Evolutionary conservation across 768 basidiomycete species (phyloP).

Genomic region (Boletellus sp.): DNA sequence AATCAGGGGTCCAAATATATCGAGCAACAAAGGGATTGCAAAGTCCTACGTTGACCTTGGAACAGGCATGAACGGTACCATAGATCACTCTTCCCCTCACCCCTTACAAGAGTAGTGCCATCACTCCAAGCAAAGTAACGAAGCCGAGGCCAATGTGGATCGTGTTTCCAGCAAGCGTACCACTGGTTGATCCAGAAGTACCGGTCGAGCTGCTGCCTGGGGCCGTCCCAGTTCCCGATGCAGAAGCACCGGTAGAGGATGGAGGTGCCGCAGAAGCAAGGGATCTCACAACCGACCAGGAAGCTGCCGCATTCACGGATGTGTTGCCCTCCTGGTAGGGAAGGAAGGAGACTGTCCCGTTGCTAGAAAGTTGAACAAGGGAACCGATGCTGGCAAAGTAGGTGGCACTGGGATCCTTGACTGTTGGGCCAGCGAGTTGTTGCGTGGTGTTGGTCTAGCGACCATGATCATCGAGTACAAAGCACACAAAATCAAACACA

Average conservation of each 20-base stretch:
- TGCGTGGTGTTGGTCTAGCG: conserved; percentile 61
- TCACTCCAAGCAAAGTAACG: conserved; percentile 11
- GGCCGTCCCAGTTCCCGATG: conserved; percentile 18
- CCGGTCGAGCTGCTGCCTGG: conserved; percentile 14
- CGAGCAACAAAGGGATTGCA: background rate
- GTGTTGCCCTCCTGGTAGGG: conserved; percentile 49
- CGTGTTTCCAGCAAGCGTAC: conserved; percentile 8
- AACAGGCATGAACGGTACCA: conserved; percentile 10
- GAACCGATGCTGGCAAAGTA: conserved; percentile 62
- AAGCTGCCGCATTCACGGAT: conserved; percentile 40
- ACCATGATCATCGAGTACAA: conserved; percentile 6
- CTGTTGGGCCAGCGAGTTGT: conserved; percentile 53
- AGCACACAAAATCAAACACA: background rate
- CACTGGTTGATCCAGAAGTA: conserved; percentile 12
- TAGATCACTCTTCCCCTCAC: background rate
- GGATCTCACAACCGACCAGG: conserved; percentile 46
- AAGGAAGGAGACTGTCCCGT: conserved; percentile 58
- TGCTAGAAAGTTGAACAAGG: conserved; percentile 65
- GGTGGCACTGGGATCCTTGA: conserved; percentile 54
- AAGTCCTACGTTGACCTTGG: too few relatives aligned
- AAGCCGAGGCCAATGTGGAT: conserved; percentile 15
- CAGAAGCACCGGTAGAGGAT: conserved; percentile 17
- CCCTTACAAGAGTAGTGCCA: conserved; percentile 15
- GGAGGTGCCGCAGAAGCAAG: conserved; percentile 46
- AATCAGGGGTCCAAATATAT: background rate